A percentile compares a stretch with the other conserved stretches of the same genome.
These are phyloP conservation scores for Grifola frondosa DNA, from an alignment of 1,284 basidiomycete species.

Conservation along the genomic window DNA sequence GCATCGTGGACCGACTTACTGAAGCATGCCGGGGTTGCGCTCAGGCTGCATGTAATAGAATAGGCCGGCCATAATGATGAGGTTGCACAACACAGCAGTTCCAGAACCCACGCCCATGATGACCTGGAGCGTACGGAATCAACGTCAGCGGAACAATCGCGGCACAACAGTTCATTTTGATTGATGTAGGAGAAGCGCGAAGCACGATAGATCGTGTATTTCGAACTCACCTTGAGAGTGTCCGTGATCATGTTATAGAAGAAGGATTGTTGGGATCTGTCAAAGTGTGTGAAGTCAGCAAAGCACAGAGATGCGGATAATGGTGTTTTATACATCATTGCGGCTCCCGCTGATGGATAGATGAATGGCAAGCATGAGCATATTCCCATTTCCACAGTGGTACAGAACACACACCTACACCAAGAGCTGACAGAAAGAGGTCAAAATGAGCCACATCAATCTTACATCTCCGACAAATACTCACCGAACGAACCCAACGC, in stretches of 20 bases:
- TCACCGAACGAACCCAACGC: conserved; percentile 14
- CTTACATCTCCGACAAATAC: no score
- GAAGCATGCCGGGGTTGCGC: conserved; percentile 27
- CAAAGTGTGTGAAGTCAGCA: neutral
- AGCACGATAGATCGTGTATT: neutral
- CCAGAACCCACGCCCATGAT: conserved; percentile 23
- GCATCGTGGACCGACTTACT: conserved; percentile 21
- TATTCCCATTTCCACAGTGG: no score
- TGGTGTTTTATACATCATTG: neutral
- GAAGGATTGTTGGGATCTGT: conserved; percentile 16
- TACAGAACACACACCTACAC: no score
- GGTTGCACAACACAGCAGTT: conserved; percentile 21
- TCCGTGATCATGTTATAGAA: conserved; percentile 21
- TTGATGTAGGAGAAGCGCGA: neutral
- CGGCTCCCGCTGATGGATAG: neutral
- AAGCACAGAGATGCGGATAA: neutral
- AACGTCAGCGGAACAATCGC: neutral
- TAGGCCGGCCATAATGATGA: conserved; percentile 29
- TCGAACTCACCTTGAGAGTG: conserved; percentile 14
- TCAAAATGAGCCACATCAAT: no score
- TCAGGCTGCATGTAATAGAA: conserved; percentile 29
- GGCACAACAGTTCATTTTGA: neutral
- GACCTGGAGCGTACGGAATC: conserved; percentile 18
- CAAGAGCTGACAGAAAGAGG: no score
- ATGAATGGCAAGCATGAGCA: neutral